Conservation (phyloP, 2,329 filamentous ascomycete genomes). For the Aureobasidium zeae region DNA sequence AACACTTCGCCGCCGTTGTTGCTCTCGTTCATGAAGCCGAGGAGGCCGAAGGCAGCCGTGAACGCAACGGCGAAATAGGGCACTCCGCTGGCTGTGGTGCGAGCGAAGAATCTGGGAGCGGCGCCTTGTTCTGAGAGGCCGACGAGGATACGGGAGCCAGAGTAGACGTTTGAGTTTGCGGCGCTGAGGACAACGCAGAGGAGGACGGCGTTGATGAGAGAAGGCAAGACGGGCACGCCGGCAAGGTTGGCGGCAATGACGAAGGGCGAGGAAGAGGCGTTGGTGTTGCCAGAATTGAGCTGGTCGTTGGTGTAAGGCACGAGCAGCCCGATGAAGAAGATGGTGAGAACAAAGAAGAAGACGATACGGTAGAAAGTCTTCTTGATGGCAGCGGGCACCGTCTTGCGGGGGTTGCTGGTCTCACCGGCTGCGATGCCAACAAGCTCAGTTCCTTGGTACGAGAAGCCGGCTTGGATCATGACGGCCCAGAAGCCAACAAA, state of each 20-base stretch:
- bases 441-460: constrained; percentile 48
- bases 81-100: constrained; percentile 35
- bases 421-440: constrained; percentile 46
- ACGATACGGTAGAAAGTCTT: constrained; percentile 31
- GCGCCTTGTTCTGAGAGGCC: constrained; percentile 47
- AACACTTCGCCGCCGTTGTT: constrained; percentile 57
- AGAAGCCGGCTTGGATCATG: constrained; percentile 49
- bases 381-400: constrained; percentile 30
- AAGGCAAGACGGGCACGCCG: constrained; percentile 51
- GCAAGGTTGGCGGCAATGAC: constrained; percentile 56
- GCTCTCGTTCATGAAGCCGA: constrained; percentile 67
- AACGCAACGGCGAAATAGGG: constrained; percentile 38
- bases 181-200: constrained; percentile 59
- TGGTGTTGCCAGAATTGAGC: constrained; percentile 32
- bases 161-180: constrained; percentile 38
- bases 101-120: constrained; percentile 36
- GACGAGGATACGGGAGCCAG: constrained; percentile 60
- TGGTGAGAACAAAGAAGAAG: constrained; percentile 30
- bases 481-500: constrained; percentile 45
- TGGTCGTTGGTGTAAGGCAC: constrained; percentile 28
- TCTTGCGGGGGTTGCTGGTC: constrained; percentile 43
- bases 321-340: constrained; percentile 30
- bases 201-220: constrained; percentile 53
- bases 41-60: constrained; percentile 49
- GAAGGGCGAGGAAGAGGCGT: constrained; percentile 51